Conservation (phyloP, 805 yeast species). For the Saccharomyces mikatae region DNA sequence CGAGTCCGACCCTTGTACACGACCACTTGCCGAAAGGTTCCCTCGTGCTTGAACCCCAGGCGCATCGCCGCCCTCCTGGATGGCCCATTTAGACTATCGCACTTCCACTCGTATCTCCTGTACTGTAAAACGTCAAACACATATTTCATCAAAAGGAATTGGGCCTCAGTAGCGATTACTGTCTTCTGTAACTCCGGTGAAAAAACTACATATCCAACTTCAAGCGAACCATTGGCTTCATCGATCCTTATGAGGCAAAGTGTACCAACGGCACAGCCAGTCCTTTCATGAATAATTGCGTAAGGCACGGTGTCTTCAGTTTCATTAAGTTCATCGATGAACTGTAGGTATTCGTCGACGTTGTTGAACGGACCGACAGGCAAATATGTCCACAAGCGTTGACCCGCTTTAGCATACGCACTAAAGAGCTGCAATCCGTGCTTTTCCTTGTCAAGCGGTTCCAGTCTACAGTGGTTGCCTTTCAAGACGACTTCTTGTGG, state of each 20-base stretch:
- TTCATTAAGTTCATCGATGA: not conserved
- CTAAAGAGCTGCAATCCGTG: conserved; percentile 11
- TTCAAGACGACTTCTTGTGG: conserved; percentile 8
- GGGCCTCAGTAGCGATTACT: conserved; percentile 28
- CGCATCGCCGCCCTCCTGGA: conserved; percentile 28
- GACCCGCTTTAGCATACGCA: conserved; percentile 4
- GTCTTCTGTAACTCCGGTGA: conserved; percentile 16
- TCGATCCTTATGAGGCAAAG: conserved; percentile 23
- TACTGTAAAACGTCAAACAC: conserved; percentile 25
- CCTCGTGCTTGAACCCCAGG: conserved; percentile 29
- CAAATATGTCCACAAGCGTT: conserved; percentile 13
- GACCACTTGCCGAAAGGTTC: conserved; percentile 24
- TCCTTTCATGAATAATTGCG: conserved; percentile 18
- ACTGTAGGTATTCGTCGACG: conserved; percentile 1
- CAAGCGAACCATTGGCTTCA: conserved; percentile 21
- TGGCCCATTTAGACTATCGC: conserved; percentile 26
- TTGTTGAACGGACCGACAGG: conserved; percentile 12
- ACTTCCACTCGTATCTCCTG: conserved; percentile 32
- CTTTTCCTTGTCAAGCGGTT: conserved; percentile 11
- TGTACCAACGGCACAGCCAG: conserved; percentile 22
- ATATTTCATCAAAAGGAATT: conserved; percentile 23
- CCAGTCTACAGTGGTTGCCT: conserved; percentile 13
- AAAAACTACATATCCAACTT: conserved; percentile 26
- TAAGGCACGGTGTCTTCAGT: conserved; percentile 6
- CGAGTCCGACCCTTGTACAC: conserved; percentile 25